Evolutionary conservation across 306 rosid species (phyloP).

Genomic region (Malus domestica): ASM211411v1 NC_041791.1:2422001-2422500

Average conservation of each 20-base stretch:
- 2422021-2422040: conserved; percentile 57
- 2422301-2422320: neutral
- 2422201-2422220: too few species aligned
- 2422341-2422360: neutral
- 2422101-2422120: too few species aligned
- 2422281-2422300: neutral
- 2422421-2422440: too few species aligned
- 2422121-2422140: neutral
- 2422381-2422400: neutral
- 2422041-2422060: conserved; percentile 30
- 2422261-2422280: neutral
- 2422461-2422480: neutral
- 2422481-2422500: neutral
- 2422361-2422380: neutral
- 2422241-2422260: neutral
- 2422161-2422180: neutral
- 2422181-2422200: neutral
- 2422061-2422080: conserved; percentile 44
- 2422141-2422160: neutral
- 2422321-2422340: neutral
- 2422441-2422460: neutral
- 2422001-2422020: conserved; percentile 15
- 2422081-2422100: neutral
- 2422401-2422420: neutral
- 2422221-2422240: neutral